A percentile compares a stretch with the other conserved stretches of the same genome.
Evolutionary conservation across 768 basidiomycete genomes (phyloP).

Genomic region (Phlebiopsis flavidoalba): DNA sequence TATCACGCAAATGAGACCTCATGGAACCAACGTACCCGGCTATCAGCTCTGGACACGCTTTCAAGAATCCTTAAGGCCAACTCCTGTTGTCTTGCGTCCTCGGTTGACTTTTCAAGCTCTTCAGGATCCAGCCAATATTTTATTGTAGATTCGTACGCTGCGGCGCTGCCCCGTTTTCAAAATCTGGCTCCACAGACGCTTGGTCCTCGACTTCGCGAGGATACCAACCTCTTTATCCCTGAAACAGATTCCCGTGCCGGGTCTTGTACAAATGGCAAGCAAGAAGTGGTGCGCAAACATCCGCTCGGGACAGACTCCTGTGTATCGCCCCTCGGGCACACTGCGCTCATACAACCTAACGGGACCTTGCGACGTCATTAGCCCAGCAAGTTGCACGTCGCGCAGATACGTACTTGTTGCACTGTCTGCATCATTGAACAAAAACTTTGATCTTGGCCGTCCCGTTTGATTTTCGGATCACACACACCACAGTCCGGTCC

Average conservation of each 20-base stretch:
- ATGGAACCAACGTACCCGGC: conserved; percentile 46
- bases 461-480: conserved; percentile 65
- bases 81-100: conserved; percentile 82
- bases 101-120: conserved; percentile 77
- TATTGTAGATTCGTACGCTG: conserved; percentile 63
- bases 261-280: conserved; percentile 74
- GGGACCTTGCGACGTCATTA: conserved; percentile 39
- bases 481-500: conserved; percentile 74
- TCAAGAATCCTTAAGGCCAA: conserved; percentile 74
- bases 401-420: conserved; percentile 43
- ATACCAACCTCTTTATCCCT: conserved; percentile 89
- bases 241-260: conserved; percentile 85
- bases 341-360: conserved; percentile 71
- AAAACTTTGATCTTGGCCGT: conserved; percentile 63
- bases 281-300: conserved; percentile 86
- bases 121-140: conserved; percentile 77
- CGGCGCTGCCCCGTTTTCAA: conserved; percentile 31
- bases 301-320: conserved; percentile 60
- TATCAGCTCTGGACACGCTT: conserved; percentile 84
- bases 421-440: conserved; percentile 69
- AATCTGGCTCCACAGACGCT: conserved; percentile 26
- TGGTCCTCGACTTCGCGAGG: conserved; percentile 54
- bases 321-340: conserved; percentile 40
- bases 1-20: neutral
- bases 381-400: neutral